Evolutionary conservation across 441 rosid genomes (phyloP).

Genomic region (Adansonia rubrostipa): DNA sequence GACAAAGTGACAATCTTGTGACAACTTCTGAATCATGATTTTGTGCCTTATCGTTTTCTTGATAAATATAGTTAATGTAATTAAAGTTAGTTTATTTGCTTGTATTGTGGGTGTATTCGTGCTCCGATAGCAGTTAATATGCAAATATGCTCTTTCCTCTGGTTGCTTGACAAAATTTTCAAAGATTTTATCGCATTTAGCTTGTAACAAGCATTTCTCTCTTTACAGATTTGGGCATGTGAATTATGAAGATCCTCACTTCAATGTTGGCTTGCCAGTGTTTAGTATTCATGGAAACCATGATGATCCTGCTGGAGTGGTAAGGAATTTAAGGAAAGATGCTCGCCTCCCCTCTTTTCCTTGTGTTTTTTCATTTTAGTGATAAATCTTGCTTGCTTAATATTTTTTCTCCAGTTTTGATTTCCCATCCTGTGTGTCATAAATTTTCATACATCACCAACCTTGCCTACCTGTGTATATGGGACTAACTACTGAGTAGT

Average conservation of each 20-base stretch:
- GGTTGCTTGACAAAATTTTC: slow-evolving; percentile 25
- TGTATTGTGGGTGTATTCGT: neutral
- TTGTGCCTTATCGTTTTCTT: neutral
- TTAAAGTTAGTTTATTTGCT: neutral
- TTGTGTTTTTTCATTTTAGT: slow-evolving; percentile 22
- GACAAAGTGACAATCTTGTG: neutral
- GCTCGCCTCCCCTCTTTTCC: neutral
- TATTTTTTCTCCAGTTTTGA: neutral
- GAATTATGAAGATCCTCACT: slow-evolving; percentile 98
- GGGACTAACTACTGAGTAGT: neutral
- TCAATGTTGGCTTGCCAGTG: slow-evolving; percentile 95
- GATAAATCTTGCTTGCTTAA: neutral
- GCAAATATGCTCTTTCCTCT: neutral
- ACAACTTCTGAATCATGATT: neutral
- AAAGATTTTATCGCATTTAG: neutral
- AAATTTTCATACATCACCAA: neutral
- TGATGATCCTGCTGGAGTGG: slow-evolving; percentile 99
- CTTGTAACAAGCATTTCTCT: slow-evolving; percentile 22
- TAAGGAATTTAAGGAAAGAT: slow-evolving; percentile 40
- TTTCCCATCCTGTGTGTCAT: neutral
- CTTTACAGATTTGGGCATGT: slow-evolving; percentile 91
- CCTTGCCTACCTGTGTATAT: neutral
- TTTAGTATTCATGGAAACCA: slow-evolving; percentile 99
- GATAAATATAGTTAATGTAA: neutral
- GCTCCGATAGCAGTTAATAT: neutral